phyloP scores from a whole-genome alignment of 257 asterid genomes.

The Jasminum sambac region DNA sequence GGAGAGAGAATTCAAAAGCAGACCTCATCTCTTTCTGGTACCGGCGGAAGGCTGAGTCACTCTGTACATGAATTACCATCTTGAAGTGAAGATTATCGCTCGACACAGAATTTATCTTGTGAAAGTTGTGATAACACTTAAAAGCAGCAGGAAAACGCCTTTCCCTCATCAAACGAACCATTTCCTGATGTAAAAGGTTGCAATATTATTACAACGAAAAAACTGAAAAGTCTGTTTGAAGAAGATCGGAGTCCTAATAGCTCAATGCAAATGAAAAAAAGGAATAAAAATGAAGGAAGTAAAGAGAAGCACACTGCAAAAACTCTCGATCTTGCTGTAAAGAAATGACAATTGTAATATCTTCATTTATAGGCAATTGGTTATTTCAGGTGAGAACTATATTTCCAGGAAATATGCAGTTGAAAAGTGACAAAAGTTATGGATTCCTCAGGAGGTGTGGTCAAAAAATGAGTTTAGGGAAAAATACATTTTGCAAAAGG shows the following conservation, averaged over 20 bases:
- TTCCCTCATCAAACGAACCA: conserved; percentile 77
- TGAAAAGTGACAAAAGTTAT: no score
- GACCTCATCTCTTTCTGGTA: conserved; percentile 98
- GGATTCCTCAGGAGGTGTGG: no score
- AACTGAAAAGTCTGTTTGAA: conserved; percentile 5
- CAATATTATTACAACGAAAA: not conserved
- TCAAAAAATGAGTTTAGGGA: no score
- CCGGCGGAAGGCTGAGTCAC: conserved; percentile 87
- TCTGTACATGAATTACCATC: conserved; percentile 93
- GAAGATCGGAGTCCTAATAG: conserved; percentile 16
- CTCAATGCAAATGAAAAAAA: conserved; percentile 3
- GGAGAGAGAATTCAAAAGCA: conserved; percentile 22
- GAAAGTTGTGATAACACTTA: conserved; percentile 81
- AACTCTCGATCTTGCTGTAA: conserved; percentile 20
- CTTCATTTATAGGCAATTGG: conserved; percentile 2
- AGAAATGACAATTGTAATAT: conserved; percentile 16
- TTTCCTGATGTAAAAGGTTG: conserved; percentile 61
- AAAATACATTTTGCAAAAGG: no score
- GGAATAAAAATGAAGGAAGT: not conserved
- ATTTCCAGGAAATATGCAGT: no score
- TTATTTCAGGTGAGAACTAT: no score
- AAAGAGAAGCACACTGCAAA: not conserved
- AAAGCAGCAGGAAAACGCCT: conserved; percentile 80
- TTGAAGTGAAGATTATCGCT: conserved; percentile 77
- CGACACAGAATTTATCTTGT: conserved; percentile 54